These are phyloP conservation scores for Stachybotrys chartarum DNA, from an alignment of 2,329 filamentous ascomycete genomes.

Conservation along the genomic window DNA sequence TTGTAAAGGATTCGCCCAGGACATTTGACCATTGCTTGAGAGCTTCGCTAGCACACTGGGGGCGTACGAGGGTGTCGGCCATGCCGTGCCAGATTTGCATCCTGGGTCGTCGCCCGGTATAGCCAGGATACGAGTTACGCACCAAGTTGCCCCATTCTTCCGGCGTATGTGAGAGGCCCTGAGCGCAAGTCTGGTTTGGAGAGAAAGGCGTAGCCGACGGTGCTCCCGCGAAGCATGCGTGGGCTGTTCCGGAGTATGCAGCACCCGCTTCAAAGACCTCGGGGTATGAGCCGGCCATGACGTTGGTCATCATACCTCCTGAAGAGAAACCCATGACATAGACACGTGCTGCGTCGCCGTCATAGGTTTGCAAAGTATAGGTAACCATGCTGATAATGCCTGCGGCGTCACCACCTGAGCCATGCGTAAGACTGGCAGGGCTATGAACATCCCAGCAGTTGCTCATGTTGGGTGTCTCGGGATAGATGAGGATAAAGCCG, in stretches of 20 bases:
- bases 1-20: conserved; percentile 11
- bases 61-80: conserved; percentile 9
- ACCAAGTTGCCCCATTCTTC: conserved; percentile 30
- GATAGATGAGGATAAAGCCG: conserved; percentile 35
- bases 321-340: conserved; percentile 34
- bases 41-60: conserved; percentile 8
- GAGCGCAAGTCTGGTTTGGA: conserved; percentile 41
- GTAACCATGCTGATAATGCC: conserved; percentile 43
- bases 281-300: conserved; percentile 24
- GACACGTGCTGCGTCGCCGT: conserved; percentile 33
- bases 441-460: conserved; percentile 46
- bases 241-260: conserved; percentile 19
- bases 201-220: not conserved
- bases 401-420: conserved; percentile 39
- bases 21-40: conserved; percentile 13
- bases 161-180: conserved; percentile 35
- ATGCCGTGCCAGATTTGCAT: conserved; percentile 54
- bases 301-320: conserved; percentile 29
- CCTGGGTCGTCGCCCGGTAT: conserved; percentile 36
- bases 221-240: conserved; percentile 1
- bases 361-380: conserved; percentile 37
- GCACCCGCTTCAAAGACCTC: conserved; percentile 25
- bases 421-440: conserved; percentile 32
- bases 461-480: conserved; percentile 12
- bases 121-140: conserved; percentile 40